A percentile compares a stretch with the other conserved stretches of the same genome.
Conservation (phyloP, 78 protist species). For the Ministeria vibrans region DNA sequence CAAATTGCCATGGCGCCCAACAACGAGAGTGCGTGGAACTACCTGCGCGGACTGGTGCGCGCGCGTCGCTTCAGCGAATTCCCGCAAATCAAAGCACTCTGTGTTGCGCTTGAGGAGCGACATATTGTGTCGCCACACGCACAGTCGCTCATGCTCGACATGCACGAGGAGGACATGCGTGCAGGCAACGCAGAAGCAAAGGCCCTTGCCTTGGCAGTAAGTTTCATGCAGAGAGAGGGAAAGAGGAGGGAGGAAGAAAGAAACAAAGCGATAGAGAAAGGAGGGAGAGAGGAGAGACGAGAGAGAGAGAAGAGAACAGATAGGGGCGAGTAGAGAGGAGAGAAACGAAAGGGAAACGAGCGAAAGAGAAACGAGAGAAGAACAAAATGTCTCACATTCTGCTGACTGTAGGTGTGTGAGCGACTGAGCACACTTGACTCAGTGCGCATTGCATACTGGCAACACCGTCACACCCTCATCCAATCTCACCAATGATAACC, state of each 20-base stretch:
- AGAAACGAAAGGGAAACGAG: not conserved
- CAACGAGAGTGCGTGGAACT: constrained; percentile 63
- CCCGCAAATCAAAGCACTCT: not conserved
- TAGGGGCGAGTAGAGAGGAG: not conserved
- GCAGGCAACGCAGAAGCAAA: not conserved
- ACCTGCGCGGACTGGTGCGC: constrained; percentile 37
- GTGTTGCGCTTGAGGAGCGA: not conserved
- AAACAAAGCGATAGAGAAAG: not conserved
- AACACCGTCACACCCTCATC: no score
- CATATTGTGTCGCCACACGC: no score
- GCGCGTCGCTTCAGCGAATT: not conserved
- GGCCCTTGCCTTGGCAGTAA: not conserved
- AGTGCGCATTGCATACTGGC: no score
- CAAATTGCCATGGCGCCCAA: constrained; percentile 38
- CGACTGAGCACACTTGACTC: no score
- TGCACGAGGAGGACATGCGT: not conserved
- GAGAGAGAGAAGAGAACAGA: not conserved
- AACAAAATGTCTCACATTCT: no score
- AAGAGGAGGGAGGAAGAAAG: not conserved
- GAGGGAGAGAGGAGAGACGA: not conserved
- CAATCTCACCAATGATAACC: no score
- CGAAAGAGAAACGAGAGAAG: no score
- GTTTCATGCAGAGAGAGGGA: not conserved
- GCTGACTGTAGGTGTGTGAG: no score
- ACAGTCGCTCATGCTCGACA: not conserved